These are phyloP conservation scores for Paecilomyces sp. DNA, from an alignment of 2,329 filamentous ascomycete species.

Conservation along the genomic window DNA sequence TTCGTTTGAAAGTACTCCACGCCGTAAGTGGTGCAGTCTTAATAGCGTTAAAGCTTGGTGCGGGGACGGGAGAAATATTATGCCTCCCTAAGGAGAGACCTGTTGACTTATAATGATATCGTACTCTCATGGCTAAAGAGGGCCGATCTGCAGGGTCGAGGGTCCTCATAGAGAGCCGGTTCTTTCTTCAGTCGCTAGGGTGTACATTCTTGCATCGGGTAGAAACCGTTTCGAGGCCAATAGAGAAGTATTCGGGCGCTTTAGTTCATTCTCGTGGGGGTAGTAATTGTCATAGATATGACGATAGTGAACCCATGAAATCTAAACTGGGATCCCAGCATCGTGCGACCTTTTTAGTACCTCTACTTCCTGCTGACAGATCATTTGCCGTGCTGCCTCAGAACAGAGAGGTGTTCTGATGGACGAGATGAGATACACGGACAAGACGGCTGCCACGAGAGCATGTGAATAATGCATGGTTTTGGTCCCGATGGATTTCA, in stretches of 20 bases:
- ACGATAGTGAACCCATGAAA: neutral
- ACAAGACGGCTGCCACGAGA: neutral
- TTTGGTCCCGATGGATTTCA: neutral
- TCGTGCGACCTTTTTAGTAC: neutral
- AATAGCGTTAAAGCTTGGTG: neutral
- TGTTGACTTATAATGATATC: neutral
- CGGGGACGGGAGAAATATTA: neutral
- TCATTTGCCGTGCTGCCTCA: neutral
- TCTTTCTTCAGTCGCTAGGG: neutral
- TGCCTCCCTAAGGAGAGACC: neutral
- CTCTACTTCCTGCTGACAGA: neutral
- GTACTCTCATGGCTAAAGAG: neutral
- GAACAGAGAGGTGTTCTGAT: neutral
- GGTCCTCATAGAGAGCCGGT: neutral
- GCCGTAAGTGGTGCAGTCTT: neutral
- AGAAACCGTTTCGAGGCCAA: neutral
- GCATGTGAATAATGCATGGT: neutral
- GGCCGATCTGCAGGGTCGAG: neutral
- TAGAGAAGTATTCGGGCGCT: neutral
- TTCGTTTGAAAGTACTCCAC: neutral
- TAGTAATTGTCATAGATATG: neutral
- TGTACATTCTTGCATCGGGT: neutral
- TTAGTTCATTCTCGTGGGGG: neutral
- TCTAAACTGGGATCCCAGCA: neutral
- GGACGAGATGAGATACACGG: neutral